These are phyloP conservation scores for Coffea humblotiana DNA, from an alignment of 305 asterid genomes.

Conservation along the genomic window DNA sequence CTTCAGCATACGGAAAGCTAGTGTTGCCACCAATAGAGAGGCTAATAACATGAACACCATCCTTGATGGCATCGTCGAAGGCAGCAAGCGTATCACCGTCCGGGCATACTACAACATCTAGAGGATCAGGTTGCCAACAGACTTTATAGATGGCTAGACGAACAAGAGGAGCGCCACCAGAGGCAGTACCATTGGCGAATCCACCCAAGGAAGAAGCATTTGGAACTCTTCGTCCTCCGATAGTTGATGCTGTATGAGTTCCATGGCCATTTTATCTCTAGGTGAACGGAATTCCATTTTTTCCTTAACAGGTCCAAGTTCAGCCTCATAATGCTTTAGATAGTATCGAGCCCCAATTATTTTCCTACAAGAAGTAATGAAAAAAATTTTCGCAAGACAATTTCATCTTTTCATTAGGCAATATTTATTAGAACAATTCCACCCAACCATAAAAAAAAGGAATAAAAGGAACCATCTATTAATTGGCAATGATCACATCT, in stretches of 20 bases:
- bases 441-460: too few relatives aligned
- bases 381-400: too few relatives aligned
- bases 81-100: constrained; percentile 39
- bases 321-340: constrained; percentile 28
- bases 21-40: constrained; percentile 23
- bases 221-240: constrained; percentile 41
- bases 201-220: constrained; percentile 40
- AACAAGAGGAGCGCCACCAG: constrained; percentile 48
- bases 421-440: too few relatives aligned
- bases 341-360: constrained; percentile 43
- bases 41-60: constrained; percentile 49
- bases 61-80: constrained; percentile 50
- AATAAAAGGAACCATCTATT: too few relatives aligned
- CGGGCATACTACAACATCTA: constrained; percentile 23
- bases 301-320: constrained; percentile 22
- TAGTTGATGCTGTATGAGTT: constrained; percentile 37
- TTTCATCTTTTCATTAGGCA: too few relatives aligned
- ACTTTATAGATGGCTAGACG: constrained; percentile 49
- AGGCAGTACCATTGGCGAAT: constrained; percentile 33
- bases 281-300: too few relatives aligned
- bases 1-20: neutral
- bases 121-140: constrained; percentile 36
- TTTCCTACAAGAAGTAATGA: constrained; percentile 25
- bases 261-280: constrained; percentile 40
- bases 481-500: too few relatives aligned